Evolutionary conservation across 768 basidiomycete species (phyloP), one percentile per base, ranked within the genome.

Genomic region (Boletus bicolor): DNA sequence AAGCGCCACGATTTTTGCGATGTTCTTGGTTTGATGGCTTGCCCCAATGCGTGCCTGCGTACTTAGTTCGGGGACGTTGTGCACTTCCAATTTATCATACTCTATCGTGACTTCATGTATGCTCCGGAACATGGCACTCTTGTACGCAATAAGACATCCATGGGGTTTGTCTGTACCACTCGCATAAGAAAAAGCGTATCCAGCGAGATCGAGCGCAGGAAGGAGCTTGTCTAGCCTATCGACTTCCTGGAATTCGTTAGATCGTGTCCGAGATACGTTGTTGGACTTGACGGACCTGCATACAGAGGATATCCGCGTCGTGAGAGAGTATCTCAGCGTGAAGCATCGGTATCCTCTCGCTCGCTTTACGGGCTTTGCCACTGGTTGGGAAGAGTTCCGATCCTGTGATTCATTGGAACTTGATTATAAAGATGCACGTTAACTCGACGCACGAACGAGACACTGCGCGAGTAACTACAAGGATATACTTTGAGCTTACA

Each of bases 301-400:
- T 79, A 68, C 93, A 96, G 43, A 93, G 71, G 26, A 97, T 81
- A 69, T 95, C 91, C 2, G 89, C 84, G n/a, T 80, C 64, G 54
- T 88, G 82, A 3, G 80, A 79, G 15, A 82, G 70, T n/a, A 96
- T 77, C 69, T 97, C 95, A 47, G 77, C 75, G 55, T 84, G 79
- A 14, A 93, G 74, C 88, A 94, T 89, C 15, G 82, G 80, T 62
- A 84, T 83, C 58, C 94, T 78, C 67, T 88, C 84, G 21, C 65
- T 67, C 45, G 84, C 87, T 70, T 90, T 92, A 45, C 95, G 75
- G 65, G 91, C 93, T 65, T 90, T 73, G 24, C 66, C 83, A 61
- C 89, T 91, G n/a, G 79, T 84, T 2, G 92, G 91, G 63, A 93
- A 93, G 51, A 93, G 75, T 43, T 89, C 84, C 35, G 91, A 82